A percentile compares a stretch with the other conserved stretches of the same genome.
Evolutionary conservation across 2,329 filamentous ascomycete species (phyloP).

Genomic region (Trichoderma arundinaceum): DNA sequence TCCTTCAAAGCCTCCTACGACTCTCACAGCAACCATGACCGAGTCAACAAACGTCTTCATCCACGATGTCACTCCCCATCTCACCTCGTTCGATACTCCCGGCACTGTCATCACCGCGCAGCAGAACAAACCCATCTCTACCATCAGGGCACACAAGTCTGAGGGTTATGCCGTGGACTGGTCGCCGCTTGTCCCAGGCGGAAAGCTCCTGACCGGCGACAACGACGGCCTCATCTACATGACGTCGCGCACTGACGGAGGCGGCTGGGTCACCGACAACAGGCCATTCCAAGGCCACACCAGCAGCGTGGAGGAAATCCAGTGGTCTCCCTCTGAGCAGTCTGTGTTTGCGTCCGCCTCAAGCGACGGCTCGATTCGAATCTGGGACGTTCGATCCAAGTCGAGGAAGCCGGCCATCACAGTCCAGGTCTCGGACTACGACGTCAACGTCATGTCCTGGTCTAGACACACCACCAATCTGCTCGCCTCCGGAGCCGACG

Average conservation of each 20-base stretch:
- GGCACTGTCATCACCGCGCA: conserved; percentile 79
- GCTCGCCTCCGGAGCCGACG: conserved; percentile 89
- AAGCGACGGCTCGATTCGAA: conserved; percentile 90
- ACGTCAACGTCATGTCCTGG: conserved; percentile 98
- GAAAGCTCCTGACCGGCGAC: conserved; percentile 90
- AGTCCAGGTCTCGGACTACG: conserved; percentile 79
- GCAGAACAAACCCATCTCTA: conserved; percentile 87
- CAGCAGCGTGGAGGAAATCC: conserved; percentile 88
- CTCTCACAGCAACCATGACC: conserved; percentile 88
- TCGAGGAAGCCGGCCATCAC: conserved; percentile 85
- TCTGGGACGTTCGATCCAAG: conserved; percentile 95
- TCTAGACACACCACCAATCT: conserved; percentile 86
- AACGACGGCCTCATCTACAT: conserved; percentile 87
- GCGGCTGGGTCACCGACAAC: conserved; percentile 86
- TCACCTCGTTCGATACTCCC: conserved; percentile 87
- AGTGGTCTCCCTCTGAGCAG: conserved; percentile 93
- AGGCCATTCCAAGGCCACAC: conserved; percentile 83
- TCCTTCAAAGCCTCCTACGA: conserved; percentile 74
- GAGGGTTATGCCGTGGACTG: conserved; percentile 98
- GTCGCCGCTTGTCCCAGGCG: conserved; percentile 77
- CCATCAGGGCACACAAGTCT: conserved; percentile 85
- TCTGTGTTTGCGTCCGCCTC: conserved; percentile 95
- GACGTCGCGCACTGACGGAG: conserved; percentile 84
- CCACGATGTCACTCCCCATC: conserved; percentile 90
- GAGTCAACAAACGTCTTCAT: conserved; percentile 89